A percentile compares a stretch with the other conserved stretches of the same genome.
Evolutionary conservation across 2,329 filamentous ascomycete genomes (phyloP).

Genomic region (Coniochaeta ligniaria): DNA sequence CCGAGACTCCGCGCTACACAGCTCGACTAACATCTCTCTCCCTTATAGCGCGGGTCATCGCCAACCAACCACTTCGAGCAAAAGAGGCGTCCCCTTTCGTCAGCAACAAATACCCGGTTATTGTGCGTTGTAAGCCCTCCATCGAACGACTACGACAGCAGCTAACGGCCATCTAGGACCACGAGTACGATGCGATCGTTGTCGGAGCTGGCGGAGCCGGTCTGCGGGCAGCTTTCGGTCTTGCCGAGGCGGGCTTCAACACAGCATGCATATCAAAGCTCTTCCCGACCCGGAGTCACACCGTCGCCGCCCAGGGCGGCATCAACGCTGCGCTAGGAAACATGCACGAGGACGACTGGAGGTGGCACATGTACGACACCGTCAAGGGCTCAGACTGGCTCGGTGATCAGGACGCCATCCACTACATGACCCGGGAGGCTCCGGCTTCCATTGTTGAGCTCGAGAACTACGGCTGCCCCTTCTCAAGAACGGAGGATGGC

Average conservation of each 20-base stretch:
- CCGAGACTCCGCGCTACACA: neutral
- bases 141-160: neutral
- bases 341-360: slow-evolving; percentile 98
- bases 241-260: slow-evolving; percentile 84
- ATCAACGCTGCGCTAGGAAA: slow-evolving; percentile 87
- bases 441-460: slow-evolving; percentile 88
- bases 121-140: slow-evolving; percentile 50
- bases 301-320: slow-evolving; percentile 73
- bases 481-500: slow-evolving; percentile 92
- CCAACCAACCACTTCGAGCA: slow-evolving; percentile 77
- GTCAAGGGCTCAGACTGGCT: slow-evolving; percentile 98
- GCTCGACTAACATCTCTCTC: slow-evolving; percentile 5
- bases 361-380: slow-evolving; percentile 99
- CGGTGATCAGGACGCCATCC: slow-evolving; percentile 93
- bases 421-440: slow-evolving; percentile 97
- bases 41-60: slow-evolving; percentile 69
- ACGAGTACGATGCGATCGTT: slow-evolving; percentile 97
- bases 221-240: slow-evolving; percentile 75
- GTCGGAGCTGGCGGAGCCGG: slow-evolving; percentile 79
- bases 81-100: slow-evolving; percentile 88
- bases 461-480: slow-evolving; percentile 95
- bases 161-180: slow-evolving; percentile 56
- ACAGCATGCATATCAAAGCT: slow-evolving; percentile 83
- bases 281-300: slow-evolving; percentile 80
- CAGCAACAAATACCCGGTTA: slow-evolving; percentile 86